Conservation (phyloP, 441 rosid genomes). For the Pelargonium australe region DNA sequence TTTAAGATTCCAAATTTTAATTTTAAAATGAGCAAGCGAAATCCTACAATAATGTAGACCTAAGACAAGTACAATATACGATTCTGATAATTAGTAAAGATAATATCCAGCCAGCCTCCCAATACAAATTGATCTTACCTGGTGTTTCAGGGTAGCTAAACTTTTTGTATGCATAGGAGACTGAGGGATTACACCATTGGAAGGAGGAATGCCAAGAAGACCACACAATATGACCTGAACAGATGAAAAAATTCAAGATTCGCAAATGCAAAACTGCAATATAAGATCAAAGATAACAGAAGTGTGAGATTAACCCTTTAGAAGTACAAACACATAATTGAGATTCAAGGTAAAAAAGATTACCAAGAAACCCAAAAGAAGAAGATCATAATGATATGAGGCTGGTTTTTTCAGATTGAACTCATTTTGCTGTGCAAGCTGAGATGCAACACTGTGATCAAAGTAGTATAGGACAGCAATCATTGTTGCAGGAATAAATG, state of each 20-base stretch:
- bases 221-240: conserved; percentile 61
- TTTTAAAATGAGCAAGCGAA: neutral
- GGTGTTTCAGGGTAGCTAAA: conserved; percentile 71
- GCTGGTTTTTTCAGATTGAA: conserved; percentile 77
- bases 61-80: neutral
- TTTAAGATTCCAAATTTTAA: neutral
- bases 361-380: conserved; percentile 66
- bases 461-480: conserved; percentile 77
- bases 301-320: neutral
- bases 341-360: conserved; percentile 14
- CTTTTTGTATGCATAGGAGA: conserved; percentile 81
- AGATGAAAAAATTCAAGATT: conserved; percentile 10
- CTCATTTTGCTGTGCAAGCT: conserved; percentile 71
- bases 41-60: neutral
- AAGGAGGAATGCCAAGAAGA: conserved; percentile 73
- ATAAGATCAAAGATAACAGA: neutral
- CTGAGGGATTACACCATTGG: conserved; percentile 78
- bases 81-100: neutral
- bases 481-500: conserved; percentile 81
- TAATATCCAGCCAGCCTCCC: neutral
- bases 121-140: conserved; percentile 33
- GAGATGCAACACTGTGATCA: conserved; percentile 83
- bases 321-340: neutral
- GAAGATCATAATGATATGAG: conserved; percentile 71
- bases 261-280: neutral